phyloP scores from a whole-genome alignment of 495 filamentous ascomycete genomes.

The Talaromyces trachyspermus region DNA sequence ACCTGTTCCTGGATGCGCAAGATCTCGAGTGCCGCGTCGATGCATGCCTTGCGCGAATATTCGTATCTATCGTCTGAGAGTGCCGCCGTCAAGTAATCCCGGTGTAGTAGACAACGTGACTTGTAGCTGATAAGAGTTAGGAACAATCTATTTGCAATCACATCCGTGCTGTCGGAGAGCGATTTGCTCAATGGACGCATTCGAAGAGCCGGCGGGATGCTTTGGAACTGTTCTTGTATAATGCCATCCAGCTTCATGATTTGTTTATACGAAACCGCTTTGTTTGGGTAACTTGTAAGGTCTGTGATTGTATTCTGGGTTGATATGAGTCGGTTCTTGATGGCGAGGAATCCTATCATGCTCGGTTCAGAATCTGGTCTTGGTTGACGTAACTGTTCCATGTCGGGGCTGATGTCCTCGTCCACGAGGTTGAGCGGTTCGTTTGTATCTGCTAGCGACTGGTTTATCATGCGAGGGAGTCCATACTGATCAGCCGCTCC shows the following conservation, averaged over 20 bases:
- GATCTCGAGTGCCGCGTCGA: slow-evolving; percentile 32
- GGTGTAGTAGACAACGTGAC: slow-evolving; percentile 35
- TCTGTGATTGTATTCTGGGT: slow-evolving; percentile 41
- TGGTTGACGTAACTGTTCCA: slow-evolving; percentile 16
- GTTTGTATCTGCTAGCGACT: slow-evolving; percentile 27
- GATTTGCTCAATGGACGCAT: slow-evolving; percentile 30
- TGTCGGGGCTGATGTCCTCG: slow-evolving; percentile 21
- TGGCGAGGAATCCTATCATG: slow-evolving; percentile 30
- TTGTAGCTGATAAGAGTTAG: slow-evolving; percentile 35
- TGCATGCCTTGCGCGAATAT: slow-evolving; percentile 28
- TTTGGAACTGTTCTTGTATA: slow-evolving; percentile 24
- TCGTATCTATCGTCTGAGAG: slow-evolving; percentile 22
- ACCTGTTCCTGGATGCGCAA: slow-evolving; percentile 16
- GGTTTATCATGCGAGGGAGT: slow-evolving; percentile 25
- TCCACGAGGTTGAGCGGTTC: slow-evolving; percentile 27
- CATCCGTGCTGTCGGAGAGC: slow-evolving; percentile 28
- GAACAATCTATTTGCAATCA: slow-evolving; percentile 33
- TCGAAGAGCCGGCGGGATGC: slow-evolving; percentile 22
- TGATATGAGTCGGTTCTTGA: slow-evolving; percentile 28
- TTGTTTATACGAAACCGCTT: slow-evolving; percentile 23
- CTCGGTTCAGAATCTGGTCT: slow-evolving; percentile 23
- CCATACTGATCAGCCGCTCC: slow-evolving; percentile 33
- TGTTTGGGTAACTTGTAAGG: slow-evolving; percentile 23
- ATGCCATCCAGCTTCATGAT: slow-evolving; percentile 31
- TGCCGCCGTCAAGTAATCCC: slow-evolving; percentile 27